Conservation (phyloP, 2,329 filamentous ascomycete species). For the Cordyceps cicadae region DNA sequence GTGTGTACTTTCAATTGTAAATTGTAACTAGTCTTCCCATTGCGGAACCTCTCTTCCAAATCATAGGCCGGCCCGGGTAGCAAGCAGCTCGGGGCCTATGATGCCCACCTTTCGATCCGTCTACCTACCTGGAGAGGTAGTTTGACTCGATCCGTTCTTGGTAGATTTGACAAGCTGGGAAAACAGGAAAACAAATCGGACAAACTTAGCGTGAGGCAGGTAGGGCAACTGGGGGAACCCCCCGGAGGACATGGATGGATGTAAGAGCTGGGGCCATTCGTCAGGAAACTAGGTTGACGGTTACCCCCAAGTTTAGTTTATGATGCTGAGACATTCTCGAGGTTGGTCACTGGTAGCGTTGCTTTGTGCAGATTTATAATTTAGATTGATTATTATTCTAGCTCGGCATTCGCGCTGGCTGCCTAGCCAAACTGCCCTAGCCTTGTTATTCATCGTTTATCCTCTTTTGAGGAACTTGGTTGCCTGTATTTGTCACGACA, state of each 20-base stretch:
- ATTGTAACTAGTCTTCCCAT: background rate
- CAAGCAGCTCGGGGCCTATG: background rate
- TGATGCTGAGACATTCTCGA: background rate
- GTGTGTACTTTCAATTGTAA: background rate
- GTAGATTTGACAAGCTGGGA: background rate
- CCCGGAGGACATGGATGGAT: background rate
- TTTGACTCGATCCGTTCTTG: background rate
- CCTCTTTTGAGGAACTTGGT: background rate
- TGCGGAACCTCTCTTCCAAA: background rate
- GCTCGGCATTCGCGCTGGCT: background rate
- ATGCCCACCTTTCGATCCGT: background rate
- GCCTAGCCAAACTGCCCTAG: background rate
- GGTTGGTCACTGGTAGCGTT: background rate
- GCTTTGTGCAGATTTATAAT: background rate
- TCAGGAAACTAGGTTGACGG: background rate
- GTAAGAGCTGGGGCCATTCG: background rate
- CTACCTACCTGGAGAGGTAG: background rate
- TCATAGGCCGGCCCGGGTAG: background rate
- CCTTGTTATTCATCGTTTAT: background rate
- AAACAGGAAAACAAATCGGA: background rate
- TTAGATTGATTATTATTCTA: background rate
- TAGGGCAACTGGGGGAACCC: background rate
- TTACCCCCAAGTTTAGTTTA: background rate
- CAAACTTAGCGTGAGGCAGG: background rate
- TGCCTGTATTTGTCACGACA: background rate